Conservation (phyloP, 805 yeast genomes). For the Hanseniaspora meyeri region DNA sequence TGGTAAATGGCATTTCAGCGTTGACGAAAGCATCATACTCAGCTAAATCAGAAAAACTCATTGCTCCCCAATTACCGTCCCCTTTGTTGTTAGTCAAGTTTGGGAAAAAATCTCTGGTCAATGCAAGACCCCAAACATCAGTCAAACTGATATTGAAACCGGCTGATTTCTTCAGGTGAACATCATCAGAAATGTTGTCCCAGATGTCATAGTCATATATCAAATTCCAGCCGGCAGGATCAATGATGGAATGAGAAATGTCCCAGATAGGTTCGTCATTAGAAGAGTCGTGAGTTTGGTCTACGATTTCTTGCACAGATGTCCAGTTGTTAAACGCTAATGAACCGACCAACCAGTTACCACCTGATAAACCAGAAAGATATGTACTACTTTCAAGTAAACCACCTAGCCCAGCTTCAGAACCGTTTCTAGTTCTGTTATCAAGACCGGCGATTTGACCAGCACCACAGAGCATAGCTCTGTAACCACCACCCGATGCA, state of each 20-base stretch:
- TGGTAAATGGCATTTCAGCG: constrained; percentile 62
- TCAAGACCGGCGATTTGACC: constrained; percentile 73
- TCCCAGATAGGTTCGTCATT: constrained; percentile 50
- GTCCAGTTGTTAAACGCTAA: constrained; percentile 62
- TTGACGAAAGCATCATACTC: constrained; percentile 48
- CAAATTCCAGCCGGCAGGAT: constrained; percentile 51
- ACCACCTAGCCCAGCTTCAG: constrained; percentile 56
- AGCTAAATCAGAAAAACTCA: constrained; percentile 28
- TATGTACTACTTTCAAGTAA: constrained; percentile 59
- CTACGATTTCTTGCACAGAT: constrained; percentile 47
- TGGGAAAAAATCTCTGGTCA: constrained; percentile 63
- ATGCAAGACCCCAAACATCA: constrained; percentile 69
- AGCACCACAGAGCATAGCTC: constrained; percentile 80
- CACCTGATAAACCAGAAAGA: constrained; percentile 70
- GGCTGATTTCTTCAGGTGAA: constrained; percentile 42
- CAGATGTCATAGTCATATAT: constrained; percentile 42
- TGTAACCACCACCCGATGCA: constrained; percentile 74
- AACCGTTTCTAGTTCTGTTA: constrained; percentile 47
- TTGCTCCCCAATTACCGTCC: constrained; percentile 43
- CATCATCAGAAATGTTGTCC: constrained; percentile 40
- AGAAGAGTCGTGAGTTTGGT: constrained; percentile 19
- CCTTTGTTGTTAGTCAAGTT: constrained; percentile 49
- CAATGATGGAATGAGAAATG: constrained; percentile 44
- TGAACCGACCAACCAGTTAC: constrained; percentile 68
- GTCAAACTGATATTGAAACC: constrained; percentile 59